Evolutionary conservation across 78 protist species (phyloP).

Genomic region (Polysphondylium violaceum): DNA sequence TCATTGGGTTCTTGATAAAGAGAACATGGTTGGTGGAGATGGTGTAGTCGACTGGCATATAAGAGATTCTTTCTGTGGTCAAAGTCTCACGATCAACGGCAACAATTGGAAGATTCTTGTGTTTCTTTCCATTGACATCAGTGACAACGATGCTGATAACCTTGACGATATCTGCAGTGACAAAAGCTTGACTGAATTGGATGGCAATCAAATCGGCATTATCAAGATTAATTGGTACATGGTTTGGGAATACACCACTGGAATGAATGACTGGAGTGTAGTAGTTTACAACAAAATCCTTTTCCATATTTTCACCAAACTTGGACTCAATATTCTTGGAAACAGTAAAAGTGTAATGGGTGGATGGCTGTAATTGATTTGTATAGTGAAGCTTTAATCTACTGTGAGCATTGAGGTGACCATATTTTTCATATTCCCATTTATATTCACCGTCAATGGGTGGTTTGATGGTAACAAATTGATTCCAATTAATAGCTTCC

Average conservation of each 20-base stretch:
- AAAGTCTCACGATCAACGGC: constrained; percentile 14
- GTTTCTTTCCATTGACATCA: constrained; percentile 19
- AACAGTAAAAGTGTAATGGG: constrained; percentile 19
- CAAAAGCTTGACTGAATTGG: background rate
- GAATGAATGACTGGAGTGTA: background rate
- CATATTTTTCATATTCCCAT: constrained; percentile 12
- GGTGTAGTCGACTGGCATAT: background rate
- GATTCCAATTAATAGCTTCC: constrained; percentile 14
- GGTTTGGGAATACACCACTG: background rate
- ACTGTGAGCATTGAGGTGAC: background rate
- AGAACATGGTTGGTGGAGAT: background rate
- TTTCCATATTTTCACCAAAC: constrained; percentile 35
- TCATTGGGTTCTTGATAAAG: constrained; percentile 27
- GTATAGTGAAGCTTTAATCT: constrained; percentile 6
- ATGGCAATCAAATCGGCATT: constrained; percentile 7
- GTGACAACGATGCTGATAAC: background rate
- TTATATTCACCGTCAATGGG: background rate
- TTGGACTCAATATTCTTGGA: constrained; percentile 8
- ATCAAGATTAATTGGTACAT: constrained; percentile 19
- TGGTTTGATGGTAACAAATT: constrained; percentile 33
- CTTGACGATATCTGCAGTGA: background rate
- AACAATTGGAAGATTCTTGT: background rate
- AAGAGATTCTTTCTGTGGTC: background rate
- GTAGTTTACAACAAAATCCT: constrained; percentile 9
- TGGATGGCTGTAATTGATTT: background rate